Evolutionary conservation across 345 rosid species (phyloP).

Genomic region (Melastoma malabathricum): DNA sequence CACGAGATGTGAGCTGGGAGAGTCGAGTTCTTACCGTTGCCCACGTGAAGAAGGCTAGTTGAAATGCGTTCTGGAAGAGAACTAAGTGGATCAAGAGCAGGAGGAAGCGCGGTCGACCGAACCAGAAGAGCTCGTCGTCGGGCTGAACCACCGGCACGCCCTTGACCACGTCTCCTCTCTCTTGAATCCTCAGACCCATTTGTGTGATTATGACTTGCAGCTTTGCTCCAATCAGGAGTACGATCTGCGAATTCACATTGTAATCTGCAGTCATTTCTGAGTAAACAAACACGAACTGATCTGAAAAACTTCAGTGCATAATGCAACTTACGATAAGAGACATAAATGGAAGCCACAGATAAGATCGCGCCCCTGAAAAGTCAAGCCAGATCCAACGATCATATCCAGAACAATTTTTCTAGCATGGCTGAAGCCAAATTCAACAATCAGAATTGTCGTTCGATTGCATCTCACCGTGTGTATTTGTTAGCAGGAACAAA

Average conservation of each 20-base stretch:
- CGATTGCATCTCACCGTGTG: constrained; percentile 45
- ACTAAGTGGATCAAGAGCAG: constrained; percentile 81
- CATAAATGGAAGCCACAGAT: constrained; percentile 71
- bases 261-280: background rate
- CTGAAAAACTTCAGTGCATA: background rate
- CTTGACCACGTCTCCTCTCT: constrained; percentile 73
- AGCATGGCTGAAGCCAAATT: too few species aligned
- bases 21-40: constrained; percentile 37
- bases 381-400: background rate
- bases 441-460: background rate
- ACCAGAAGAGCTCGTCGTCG: constrained; percentile 92
- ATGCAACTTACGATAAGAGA: constrained; percentile 61
- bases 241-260: constrained; percentile 24
- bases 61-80: constrained; percentile 94
- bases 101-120: constrained; percentile 65
- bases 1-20: background rate
- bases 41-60: constrained; percentile 77
- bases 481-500: constrained; percentile 52
- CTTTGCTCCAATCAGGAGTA: constrained; percentile 66
- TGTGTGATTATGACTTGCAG: constrained; percentile 75
- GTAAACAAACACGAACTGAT: background rate
- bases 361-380: constrained; percentile 49
- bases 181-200: constrained; percentile 68
- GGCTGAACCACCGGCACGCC: constrained; percentile 92
- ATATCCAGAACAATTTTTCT: background rate